These are phyloP conservation scores for Isatis lusitanica DNA, from an alignment of 441 rosid species.

Conservation along the genomic window DNA sequence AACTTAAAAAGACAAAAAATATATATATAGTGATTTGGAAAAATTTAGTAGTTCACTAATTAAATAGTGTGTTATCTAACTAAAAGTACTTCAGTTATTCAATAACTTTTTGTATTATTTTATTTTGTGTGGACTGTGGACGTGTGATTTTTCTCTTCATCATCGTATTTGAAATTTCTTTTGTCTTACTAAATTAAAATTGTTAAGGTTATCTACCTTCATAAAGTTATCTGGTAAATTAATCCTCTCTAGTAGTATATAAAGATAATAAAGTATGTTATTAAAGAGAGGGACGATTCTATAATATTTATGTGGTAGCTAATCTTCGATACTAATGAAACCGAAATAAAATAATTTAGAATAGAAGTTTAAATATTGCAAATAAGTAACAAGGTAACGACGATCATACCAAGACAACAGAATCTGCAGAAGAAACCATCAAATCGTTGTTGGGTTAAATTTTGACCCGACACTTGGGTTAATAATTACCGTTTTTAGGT, in stretches of 20 bases:
- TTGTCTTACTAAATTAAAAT: not conserved
- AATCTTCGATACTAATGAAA: not conserved
- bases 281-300: not conserved
- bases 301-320: not conserved
- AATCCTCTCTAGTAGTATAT: not conserved
- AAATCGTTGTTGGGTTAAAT: slow-evolving; percentile 32
- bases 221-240: not conserved
- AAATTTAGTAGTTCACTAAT: not conserved
- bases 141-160: not conserved
- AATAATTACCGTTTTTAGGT: slow-evolving; percentile 28
- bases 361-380: not conserved
- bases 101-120: not conserved
- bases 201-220: not conserved
- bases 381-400: slow-evolving; percentile 9
- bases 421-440: slow-evolving; percentile 28
- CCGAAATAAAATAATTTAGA: not conserved
- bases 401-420: slow-evolving; percentile 23
- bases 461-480: slow-evolving; percentile 26
- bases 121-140: not conserved
- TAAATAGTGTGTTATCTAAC: not conserved
- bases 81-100: not conserved
- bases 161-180: not conserved
- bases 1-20: not conserved
- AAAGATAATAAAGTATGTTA: not conserved
- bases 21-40: not conserved